Evolutionary conservation across 169 alveolate genomes (phyloP).

Genomic region (Pseudocohnilembus persalinus): DNA sequence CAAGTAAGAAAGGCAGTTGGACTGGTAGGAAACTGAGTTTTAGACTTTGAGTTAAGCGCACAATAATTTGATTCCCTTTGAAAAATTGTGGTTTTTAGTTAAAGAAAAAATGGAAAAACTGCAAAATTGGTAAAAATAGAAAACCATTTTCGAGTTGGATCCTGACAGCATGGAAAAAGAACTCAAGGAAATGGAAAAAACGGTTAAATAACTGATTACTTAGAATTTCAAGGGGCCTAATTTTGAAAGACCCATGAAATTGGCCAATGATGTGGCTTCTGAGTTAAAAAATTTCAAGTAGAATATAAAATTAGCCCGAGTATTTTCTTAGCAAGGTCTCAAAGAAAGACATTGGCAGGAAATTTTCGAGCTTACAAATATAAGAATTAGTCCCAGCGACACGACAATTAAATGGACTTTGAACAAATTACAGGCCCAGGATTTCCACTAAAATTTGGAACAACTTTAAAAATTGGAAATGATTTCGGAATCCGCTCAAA

Average conservation of each 20-base stretch:
- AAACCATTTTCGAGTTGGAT: conserved; percentile 48
- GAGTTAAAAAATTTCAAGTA: conserved; percentile 64
- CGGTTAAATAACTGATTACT: conserved; percentile 48
- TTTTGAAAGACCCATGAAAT: conserved; percentile 28
- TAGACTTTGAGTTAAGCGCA: conserved; percentile 59
- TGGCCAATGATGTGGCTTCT: conserved; percentile 26
- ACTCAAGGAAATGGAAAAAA: conserved; percentile 49
- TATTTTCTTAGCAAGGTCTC: conserved; percentile 86
- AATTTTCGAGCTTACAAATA: conserved; percentile 77
- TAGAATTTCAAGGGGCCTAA: conserved; percentile 23
- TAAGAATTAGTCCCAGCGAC: conserved; percentile 80
- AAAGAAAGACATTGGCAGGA: conserved; percentile 90
- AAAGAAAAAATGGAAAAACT: conserved; percentile 43
- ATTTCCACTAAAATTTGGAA: conserved; percentile 23
- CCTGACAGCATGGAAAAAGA: conserved; percentile 80
- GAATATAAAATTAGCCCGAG: conserved; percentile 70
- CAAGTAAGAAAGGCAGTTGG: conserved; percentile 67
- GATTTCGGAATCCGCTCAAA: conserved; percentile 87
- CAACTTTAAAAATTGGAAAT: conserved; percentile 58
- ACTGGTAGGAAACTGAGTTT: conserved; percentile 71
- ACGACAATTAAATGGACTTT: conserved; percentile 55
- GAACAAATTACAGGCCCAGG: conserved; percentile 30
- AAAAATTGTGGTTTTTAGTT: conserved; percentile 72
- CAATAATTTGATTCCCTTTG: conserved; percentile 61
- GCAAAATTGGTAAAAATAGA: conserved; percentile 32